These are phyloP conservation scores for Silene latifolia DNA, from an alignment of 148 eudicot genomes.

Conservation along the genomic window DNA sequence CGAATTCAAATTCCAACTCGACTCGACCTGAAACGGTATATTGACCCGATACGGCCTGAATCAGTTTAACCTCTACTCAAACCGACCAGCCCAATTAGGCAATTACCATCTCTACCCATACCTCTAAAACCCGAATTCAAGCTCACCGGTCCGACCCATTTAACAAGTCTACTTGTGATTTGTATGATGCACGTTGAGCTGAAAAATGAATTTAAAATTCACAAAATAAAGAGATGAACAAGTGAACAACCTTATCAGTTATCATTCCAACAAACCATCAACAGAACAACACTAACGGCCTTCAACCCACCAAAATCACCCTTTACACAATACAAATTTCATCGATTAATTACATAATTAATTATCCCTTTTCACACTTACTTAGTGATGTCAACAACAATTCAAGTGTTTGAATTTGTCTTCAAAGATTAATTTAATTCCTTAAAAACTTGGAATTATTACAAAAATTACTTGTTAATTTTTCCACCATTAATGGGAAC, in stretches of 20 bases:
- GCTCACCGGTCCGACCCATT: too few relatives aligned
- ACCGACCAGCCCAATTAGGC: too few relatives aligned
- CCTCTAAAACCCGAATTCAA: too few relatives aligned
- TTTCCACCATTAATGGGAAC: constrained; percentile 33
- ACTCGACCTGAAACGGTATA: too few relatives aligned
- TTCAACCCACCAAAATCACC: neutral
- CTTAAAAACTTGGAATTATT: neutral
- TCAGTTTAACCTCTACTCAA: too few relatives aligned
- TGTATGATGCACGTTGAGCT: too few relatives aligned
- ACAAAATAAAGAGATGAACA: neutral
- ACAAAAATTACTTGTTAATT: neutral
- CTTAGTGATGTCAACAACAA: neutral
- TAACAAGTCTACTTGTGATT: too few relatives aligned
- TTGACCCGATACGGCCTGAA: too few relatives aligned
- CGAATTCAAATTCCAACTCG: too few relatives aligned
- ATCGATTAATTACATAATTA: neutral
- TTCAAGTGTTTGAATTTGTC: neutral
- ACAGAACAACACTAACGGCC: neutral
- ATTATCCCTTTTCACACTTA: neutral
- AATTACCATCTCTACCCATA: too few relatives aligned
- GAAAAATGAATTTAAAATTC: neutral
- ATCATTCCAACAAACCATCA: neutral
- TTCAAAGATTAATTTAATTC: neutral
- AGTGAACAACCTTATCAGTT: neutral
- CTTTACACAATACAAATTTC: too few relatives aligned